Evolutionary conservation across 148 eudicot species (phyloP), one percentile per base, ranked within the genome.

Genomic region (Pouteria glomerata): DNA sequence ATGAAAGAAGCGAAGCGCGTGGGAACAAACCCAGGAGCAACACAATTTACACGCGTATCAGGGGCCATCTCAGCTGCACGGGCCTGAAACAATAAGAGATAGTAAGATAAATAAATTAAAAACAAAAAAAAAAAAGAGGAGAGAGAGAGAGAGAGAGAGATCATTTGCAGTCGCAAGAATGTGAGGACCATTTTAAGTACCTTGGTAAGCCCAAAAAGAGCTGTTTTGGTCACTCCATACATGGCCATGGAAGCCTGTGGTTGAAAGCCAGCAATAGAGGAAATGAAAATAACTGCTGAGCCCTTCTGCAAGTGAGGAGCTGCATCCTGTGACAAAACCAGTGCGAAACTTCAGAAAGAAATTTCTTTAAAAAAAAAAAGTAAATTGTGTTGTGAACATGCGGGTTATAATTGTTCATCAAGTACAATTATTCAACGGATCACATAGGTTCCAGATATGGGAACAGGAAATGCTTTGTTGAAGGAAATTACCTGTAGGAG

Each of bases 11-110:
- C 90, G 41, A 90, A 90, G 72, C 73, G 85, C 52, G 96, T 96
- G 8, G 99, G 97, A 27, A 96, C 96, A 80, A 90, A 84, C 66
- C 99, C 99, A 66, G 97, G 99, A 52, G 96, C 99, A 61, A 95
- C 69, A 53, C 94, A 89, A 77, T 95, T 95, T 23, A 95, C 99
- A 2, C 97, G 96, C 3, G 99, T 95, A 70, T 86, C 78, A 31
- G 99, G 97, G n/a, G 87, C 93, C 97, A 95, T 81, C 82, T 91
- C 93, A 75, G 83, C 73, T 65, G 99, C 96, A 82, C 91, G 87
- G 13, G 92, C 99, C 97, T 86, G 70, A 24, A 31, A n/a, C n/a
- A n/a, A n/a, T n/a, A n/a, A n/a, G n/a, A n/a, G n/a, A n/a, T n/a
- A n/a, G n/a, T n/a, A n/a, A 45, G 51, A 37, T 27, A 59, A 68